These are phyloP conservation scores for Gelatoporia subvermispora DNA, from an alignment of 768 basidiomycete genomes.

Conservation along the genomic window DNA sequence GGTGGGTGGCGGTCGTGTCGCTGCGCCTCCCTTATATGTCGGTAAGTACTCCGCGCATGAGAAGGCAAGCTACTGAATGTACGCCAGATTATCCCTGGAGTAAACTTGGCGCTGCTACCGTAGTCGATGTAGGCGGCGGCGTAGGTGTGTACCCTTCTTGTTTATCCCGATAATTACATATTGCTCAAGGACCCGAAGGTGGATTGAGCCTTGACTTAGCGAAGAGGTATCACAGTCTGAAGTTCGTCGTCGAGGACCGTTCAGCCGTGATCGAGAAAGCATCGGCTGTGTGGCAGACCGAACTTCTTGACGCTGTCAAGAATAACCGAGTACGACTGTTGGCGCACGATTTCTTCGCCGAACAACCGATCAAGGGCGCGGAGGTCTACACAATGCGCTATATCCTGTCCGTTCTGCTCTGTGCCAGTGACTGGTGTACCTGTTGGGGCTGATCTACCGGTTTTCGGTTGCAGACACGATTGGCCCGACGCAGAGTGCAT, in stretches of 20 bases:
- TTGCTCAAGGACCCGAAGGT: neutral
- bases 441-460: neutral
- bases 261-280: conserved; percentile 10
- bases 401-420: conserved; percentile 2
- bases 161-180: no score
- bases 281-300: conserved; percentile 2
- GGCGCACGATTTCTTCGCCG: conserved; percentile 12
- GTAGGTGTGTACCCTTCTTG: conserved; percentile 4
- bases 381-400: conserved; percentile 10
- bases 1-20: conserved; percentile 8
- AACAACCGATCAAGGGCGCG: conserved; percentile 10
- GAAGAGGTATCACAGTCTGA: conserved; percentile 11
- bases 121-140: conserved; percentile 14
- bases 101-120: conserved; percentile 1
- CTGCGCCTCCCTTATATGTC: conserved; percentile 1
- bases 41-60: conserved; percentile 2
- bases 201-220: conserved; percentile 11
- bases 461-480: conserved; percentile 4
- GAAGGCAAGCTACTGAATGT: neutral
- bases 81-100: conserved; percentile 11
- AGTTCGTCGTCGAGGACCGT: conserved; percentile 18
- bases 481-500: conserved; percentile 10
- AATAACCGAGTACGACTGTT: conserved; percentile 1
- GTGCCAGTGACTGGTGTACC: neutral
- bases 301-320: conserved; percentile 1